phyloP scores from a whole-genome alignment of 257 asterid species.

The Eucommia ulmoides region DNA sequence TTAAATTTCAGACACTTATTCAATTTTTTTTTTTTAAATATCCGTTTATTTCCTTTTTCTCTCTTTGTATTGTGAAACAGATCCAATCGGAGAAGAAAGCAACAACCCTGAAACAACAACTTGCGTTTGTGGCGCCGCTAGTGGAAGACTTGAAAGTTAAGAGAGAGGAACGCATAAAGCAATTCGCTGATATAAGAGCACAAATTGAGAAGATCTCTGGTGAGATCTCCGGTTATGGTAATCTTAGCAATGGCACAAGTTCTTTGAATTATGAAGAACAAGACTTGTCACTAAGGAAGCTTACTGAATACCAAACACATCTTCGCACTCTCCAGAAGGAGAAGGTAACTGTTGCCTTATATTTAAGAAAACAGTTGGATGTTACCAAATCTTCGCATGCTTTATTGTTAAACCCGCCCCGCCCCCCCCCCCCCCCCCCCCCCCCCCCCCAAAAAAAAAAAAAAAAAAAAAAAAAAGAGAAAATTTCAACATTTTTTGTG shows the following conservation, averaged over 20 bases:
- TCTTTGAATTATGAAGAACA: conserved; percentile 47
- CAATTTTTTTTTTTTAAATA: too few species aligned
- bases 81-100: conserved; percentile 40
- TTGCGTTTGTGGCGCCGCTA: conserved; percentile 57
- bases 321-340: conserved; percentile 75
- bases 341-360: conserved; percentile 67
- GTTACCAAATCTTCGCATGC: too few species aligned
- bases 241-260: conserved; percentile 23
- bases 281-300: conserved; percentile 77
- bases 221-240: conserved; percentile 71
- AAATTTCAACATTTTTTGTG: background rate
- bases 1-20: background rate
- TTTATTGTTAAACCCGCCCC: too few species aligned
- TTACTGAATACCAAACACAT: conserved; percentile 58
- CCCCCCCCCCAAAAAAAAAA: too few species aligned
- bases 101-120: conserved; percentile 60
- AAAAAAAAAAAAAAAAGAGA: background rate
- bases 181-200: conserved; percentile 55
- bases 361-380: too few species aligned
- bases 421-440: too few species aligned
- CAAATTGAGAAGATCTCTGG: conserved; percentile 72
- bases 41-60: conserved; percentile 7
- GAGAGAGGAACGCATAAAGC: conserved; percentile 72
- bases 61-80: conserved; percentile 21
- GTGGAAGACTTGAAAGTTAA: conserved; percentile 62